These are phyloP conservation scores for Hypoxylon sp. DNA, from an alignment of 2,329 filamentous ascomycete species.

Conservation along the genomic window DNA sequence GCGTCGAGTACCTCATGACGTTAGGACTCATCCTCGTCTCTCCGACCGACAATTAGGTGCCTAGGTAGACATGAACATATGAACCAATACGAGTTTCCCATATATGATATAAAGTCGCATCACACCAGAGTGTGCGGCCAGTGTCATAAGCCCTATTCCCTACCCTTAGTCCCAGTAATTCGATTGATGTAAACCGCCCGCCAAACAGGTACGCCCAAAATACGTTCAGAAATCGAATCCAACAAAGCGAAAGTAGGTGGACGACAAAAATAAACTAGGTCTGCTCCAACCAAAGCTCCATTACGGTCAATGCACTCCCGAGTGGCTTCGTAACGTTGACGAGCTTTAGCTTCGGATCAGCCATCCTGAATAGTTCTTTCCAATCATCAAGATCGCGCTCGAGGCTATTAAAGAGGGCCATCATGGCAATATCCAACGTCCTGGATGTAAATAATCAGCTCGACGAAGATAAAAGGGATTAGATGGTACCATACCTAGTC, in stretches of 20 bases:
- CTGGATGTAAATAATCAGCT: conserved; percentile 28
- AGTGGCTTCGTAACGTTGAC: conserved; percentile 41
- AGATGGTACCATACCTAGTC: conserved; percentile 29
- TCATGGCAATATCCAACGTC: conserved; percentile 59
- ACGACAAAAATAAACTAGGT: conserved; percentile 3
- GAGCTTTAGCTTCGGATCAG: conserved; percentile 55
- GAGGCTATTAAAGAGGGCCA: conserved; percentile 59
- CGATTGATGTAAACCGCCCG: background rate
- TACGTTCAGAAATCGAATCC: background rate
- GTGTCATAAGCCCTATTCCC: background rate
- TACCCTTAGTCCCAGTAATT: background rate
- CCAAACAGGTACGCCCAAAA: conserved; percentile 11
- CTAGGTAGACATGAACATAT: conserved; percentile 12
- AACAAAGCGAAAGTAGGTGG: background rate
- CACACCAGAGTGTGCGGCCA: background rate
- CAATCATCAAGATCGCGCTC: conserved; percentile 58
- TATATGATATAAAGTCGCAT: background rate
- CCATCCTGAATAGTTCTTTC: conserved; percentile 56
- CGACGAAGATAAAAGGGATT: background rate
- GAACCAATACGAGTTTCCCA: conserved; percentile 3
- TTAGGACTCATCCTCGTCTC: background rate
- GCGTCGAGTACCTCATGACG: background rate
- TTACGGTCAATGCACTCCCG: conserved; percentile 41
- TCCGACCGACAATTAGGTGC: background rate
- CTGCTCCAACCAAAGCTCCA: conserved; percentile 41